A percentile compares a stretch with the other conserved stretches of the same genome.
phyloP scores from a whole-genome alignment of 1,284 basidiomycete species.

The Boletellus deceptivus region DNA sequence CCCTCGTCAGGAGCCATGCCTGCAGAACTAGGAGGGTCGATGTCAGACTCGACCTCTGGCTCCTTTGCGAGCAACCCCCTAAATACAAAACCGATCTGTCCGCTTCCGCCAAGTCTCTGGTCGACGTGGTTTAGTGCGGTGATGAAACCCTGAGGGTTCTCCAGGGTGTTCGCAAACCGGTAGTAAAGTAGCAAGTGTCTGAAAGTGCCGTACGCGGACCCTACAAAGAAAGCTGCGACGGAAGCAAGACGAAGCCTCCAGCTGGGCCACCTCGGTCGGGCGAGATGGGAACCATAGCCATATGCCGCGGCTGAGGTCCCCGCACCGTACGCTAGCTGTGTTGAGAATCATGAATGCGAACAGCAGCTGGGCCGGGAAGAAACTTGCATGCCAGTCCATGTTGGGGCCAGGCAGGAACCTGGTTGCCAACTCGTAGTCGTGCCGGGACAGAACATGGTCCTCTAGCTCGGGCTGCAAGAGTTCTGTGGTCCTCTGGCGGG shows the following conservation, averaged over 20 bases:
- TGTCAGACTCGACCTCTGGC: constrained; percentile 9
- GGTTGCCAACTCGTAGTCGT: constrained; percentile 54
- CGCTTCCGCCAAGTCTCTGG: constrained; percentile 30
- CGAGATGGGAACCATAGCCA: constrained; percentile 29
- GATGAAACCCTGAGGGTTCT: constrained; percentile 44
- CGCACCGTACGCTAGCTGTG: constrained; percentile 29
- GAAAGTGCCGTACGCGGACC: constrained; percentile 36
- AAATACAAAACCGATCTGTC: constrained; percentile 25
- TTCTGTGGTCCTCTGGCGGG: constrained; percentile 34
- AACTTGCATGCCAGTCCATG: constrained; percentile 42
- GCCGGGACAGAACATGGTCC: constrained; percentile 47
- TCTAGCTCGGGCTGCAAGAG: constrained; percentile 62
- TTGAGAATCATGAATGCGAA: constrained; percentile 5
- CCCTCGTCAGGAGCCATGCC: constrained; percentile 18
- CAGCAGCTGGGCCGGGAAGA: not conserved
- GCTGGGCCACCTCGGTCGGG: constrained; percentile 30
- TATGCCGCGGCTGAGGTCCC: constrained; percentile 26
- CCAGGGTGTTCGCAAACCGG: constrained; percentile 46
- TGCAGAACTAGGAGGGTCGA: constrained; percentile 5
- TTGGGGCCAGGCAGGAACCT: constrained; percentile 49
- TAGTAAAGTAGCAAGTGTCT: constrained; percentile 44
- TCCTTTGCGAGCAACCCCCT: constrained; percentile 19
- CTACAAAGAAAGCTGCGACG: constrained; percentile 25
- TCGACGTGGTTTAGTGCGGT: constrained; percentile 41
- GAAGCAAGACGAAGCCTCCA: constrained; percentile 26